phyloP scores from a whole-genome alignment of 805 yeast species.

The Vanderwaltozyma yarrowii region DNA sequence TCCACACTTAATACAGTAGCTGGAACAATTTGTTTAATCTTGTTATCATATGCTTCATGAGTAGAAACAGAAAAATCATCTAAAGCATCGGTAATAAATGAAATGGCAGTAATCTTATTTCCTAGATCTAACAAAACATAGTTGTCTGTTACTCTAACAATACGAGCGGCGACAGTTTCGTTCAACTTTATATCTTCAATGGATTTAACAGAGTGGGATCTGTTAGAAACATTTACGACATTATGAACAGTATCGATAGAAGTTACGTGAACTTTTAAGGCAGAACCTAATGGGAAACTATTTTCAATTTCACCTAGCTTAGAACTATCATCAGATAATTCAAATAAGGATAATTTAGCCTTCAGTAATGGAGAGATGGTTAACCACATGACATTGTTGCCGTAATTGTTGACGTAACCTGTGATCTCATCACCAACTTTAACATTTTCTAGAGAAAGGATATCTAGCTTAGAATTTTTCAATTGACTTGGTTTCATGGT shows the following conservation, averaged over 20 bases:
- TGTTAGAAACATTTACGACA: constrained; percentile 39
- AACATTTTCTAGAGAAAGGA: constrained; percentile 34
- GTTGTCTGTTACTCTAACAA: constrained; percentile 47
- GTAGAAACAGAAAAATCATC: constrained; percentile 51
- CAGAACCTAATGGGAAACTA: constrained; percentile 64
- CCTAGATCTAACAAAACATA: constrained; percentile 63
- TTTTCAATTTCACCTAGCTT: constrained; percentile 39
- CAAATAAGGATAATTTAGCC: constrained; percentile 58
- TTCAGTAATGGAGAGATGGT: constrained; percentile 56
- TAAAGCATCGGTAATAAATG: constrained; percentile 69
- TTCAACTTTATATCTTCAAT: constrained; percentile 44
- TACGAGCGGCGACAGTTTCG: constrained; percentile 47
- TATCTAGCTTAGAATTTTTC: constrained; percentile 15
- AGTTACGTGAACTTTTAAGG: constrained; percentile 47
- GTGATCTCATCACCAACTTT: constrained; percentile 38
- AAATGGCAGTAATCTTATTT: constrained; percentile 41
- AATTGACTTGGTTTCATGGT: constrained; percentile 40
- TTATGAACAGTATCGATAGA: constrained; percentile 45
- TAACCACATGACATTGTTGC: constrained; percentile 55
- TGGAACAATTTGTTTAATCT: constrained; percentile 40
- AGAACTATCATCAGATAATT: constrained; percentile 45
- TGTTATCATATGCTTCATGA: constrained; percentile 36
- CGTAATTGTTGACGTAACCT: constrained; percentile 57
- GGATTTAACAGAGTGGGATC: constrained; percentile 33
- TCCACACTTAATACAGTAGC: constrained; percentile 41